Percentiles rank a stretch among this genome's conserved stretches.
Conservation (phyloP, 192 early-diverging fungal species). For the Diversispora epigaea region DNA sequence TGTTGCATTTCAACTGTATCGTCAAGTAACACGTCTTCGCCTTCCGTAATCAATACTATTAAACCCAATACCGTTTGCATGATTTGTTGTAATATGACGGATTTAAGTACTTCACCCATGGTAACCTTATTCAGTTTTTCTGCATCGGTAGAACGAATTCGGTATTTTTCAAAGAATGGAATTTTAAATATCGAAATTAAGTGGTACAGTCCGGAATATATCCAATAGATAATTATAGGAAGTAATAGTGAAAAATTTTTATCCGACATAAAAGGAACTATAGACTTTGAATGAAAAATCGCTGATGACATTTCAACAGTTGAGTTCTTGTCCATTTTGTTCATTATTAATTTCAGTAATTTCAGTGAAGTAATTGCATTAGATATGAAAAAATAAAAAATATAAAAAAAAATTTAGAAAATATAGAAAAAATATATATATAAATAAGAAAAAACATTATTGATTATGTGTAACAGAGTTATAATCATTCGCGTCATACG, state of each 20-base stretch:
- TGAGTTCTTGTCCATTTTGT: not conserved
- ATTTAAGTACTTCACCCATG: constrained; percentile 57
- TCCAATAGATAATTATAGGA: constrained; percentile 67
- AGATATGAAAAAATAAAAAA: too few relatives aligned
- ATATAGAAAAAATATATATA: too few relatives aligned
- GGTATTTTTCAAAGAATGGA: constrained; percentile 67
- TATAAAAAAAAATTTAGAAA: too few relatives aligned
- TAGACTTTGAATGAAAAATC: constrained; percentile 23
- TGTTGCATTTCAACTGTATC: not conserved
- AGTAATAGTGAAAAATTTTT: constrained; percentile 51
- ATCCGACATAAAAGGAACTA: constrained; percentile 50
- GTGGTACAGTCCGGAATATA: constrained; percentile 66
- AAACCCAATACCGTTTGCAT: constrained; percentile 56
- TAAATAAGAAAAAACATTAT: too few relatives aligned
- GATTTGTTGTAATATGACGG: constrained; percentile 68
- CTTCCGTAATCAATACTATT: constrained; percentile 32
- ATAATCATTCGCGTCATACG: too few relatives aligned
- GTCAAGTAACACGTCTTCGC: constrained; percentile 18
- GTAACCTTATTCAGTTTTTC: constrained; percentile 66
- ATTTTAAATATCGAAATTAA: constrained; percentile 57
- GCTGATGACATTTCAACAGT: not conserved
- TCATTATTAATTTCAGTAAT: too few relatives aligned
- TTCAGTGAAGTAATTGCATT: too few relatives aligned
- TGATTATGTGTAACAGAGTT: too few relatives aligned
- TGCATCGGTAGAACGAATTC: constrained; percentile 60